Base-by-base conservation (phyloP, 331 rosid genomes). In the Pyrus hybrid region DNA sequence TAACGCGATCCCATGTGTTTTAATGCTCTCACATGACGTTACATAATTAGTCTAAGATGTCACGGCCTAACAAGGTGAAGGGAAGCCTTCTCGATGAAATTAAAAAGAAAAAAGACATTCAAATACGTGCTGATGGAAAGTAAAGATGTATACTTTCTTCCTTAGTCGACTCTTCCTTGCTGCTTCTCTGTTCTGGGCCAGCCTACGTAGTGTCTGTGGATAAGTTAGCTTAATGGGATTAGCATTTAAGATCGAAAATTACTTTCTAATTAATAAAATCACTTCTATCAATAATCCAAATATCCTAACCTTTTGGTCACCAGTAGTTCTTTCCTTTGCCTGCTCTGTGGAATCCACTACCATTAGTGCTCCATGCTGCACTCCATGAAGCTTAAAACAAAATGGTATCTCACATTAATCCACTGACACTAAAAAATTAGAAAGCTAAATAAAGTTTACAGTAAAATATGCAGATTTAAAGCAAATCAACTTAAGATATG, bases 171-270 rank as follows among this genome's bases (percentile, higher is more conserved):
- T 92, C 81, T 92, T 92, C 85, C 86, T 85, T 3, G 93, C 97
- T 28, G 96, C 97, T 79, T 92, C 97, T 33, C 93, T 89, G 82
- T 92, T 92, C 77, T 92, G 92, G 41, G 97, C 97, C 70, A 90
- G 70, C 80, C 97, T 77, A 2, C 96, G 90, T 30, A 88, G 85
- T 3, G 86, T 79, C 97, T 90, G 84, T 13, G 13, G 12, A 62
- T 54, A 32, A 5, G 7, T 61, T n/a, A 49, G 21, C 58, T 10
- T 43, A 18, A 20, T 13, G n/a, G 67, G 13, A 29, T 5, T 6
- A 25, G 9, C 17, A 53, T 64, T 22, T 37, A 0, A 75, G 70
- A 79, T 66, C 16, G 72, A n/a, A 53, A 63, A 25, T 47, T 8
- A 60, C 32, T 18, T 20, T 32, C 12, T 37, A 37, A n/a, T 3